Evolutionary conservation across 768 basidiomycete species (phyloP), one percentile per base, ranked within the genome.

Genomic region (Cantharellus anzutake): DNA sequence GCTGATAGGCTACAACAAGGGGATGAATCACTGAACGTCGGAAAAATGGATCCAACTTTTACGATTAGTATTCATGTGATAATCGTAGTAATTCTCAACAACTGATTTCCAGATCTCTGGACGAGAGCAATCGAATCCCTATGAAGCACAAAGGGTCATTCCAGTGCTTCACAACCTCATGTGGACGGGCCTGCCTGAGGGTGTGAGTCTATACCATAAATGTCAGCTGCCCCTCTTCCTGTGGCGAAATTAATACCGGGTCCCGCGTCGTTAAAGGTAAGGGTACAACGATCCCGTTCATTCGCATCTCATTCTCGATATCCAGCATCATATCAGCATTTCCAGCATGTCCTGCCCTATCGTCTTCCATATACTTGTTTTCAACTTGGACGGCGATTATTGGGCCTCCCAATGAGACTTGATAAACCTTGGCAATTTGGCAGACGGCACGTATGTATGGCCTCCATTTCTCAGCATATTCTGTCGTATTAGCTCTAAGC

Each of bases 41-140:
- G 20, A 29, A 29, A 29, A 29, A 29, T 29, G 20, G 20, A 29
- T 29, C 20, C 20, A 29, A 29, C 20, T 11, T 29, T 29, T 20
- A 53, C 40, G 51, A 61, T 62, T 62, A 64, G 65, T 67, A 65
- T 69, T 60, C 62, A 70, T 44, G 65, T 88, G 87, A 63, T 86
- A 89, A 14, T 70, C 66, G 59, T 81, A 75, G 65, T 86, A 87
- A 63, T 75, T 78, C 2, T 78, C 77, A 0, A 72, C 72, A n/a
- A 89, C 77, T 2, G 77, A 77, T 7, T 66, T 76, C 88, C 87
- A 90, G 0, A 62, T 66, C 1, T 72, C 71, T 2, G 87, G 84
- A 62, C 83, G 76, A 0, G 84, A 84, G 67, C 87, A 90, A 65
- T 90, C 86, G 64, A 86, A 89, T 0, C 76, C 73, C 73, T 88